A percentile compares a stretch with the other conserved stretches of the same genome.
Conservation (phyloP, 805 yeast genomes). For the Wickerhamomyces queroliae region DNA sequence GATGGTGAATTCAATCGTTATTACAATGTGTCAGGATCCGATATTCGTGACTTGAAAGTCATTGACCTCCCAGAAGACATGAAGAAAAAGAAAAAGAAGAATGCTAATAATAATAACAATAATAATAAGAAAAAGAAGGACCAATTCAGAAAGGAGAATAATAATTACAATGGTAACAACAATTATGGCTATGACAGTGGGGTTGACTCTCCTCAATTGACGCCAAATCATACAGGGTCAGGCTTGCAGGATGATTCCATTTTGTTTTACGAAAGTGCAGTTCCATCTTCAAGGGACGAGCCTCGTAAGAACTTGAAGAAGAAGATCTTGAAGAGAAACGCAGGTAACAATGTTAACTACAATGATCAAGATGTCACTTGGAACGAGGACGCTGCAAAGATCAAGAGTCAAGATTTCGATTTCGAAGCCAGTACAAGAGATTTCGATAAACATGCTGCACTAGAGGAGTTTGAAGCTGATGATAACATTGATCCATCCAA, state of each 20-base stretch:
- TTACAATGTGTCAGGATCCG: slow-evolving; percentile 25
- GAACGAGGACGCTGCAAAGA: slow-evolving; percentile 44
- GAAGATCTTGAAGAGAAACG: slow-evolving; percentile 5
- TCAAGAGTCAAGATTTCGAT: slow-evolving; percentile 67
- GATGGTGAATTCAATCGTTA: slow-evolving; percentile 8
- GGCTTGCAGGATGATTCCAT: slow-evolving; percentile 25
- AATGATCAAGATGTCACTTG: slow-evolving; percentile 35
- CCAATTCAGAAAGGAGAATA: slow-evolving; percentile 6
- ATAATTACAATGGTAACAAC: slow-evolving; percentile 3
- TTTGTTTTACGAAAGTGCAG: slow-evolving; percentile 18
- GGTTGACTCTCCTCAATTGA: neutral
- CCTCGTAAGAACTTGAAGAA: slow-evolving; percentile 6
- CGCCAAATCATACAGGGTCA: neutral
- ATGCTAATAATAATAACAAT: slow-evolving; percentile 7
- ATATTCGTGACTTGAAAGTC: slow-evolving; percentile 51
- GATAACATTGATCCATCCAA: slow-evolving; percentile 57
- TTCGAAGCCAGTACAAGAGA: slow-evolving; percentile 74
- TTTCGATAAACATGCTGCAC: slow-evolving; percentile 77
- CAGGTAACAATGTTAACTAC: slow-evolving; percentile 15
- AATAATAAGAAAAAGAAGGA: slow-evolving; percentile 7
- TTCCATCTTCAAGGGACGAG: neutral
- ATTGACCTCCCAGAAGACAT: slow-evolving; percentile 40
- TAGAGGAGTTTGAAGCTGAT: slow-evolving; percentile 63
- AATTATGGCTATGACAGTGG: slow-evolving; percentile 8
- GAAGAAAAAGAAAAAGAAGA: slow-evolving; percentile 16